Percentiles rank a stretch among this genome's conserved stretches.
These are phyloP conservation scores for Orbilia oligospora DNA, from an alignment of 2,329 filamentous ascomycete species.

Conservation along the genomic window DNA sequence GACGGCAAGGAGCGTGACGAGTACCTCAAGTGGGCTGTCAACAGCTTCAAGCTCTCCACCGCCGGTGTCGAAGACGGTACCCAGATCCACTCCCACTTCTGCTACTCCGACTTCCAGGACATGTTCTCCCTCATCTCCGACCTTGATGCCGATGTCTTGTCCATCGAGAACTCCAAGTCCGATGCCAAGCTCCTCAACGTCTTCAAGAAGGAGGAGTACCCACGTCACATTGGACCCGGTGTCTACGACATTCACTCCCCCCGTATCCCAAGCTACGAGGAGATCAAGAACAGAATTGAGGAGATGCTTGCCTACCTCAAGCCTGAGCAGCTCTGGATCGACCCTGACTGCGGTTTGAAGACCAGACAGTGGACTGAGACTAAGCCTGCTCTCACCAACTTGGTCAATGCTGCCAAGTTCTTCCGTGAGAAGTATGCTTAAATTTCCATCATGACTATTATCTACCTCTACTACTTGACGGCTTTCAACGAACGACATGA, in stretches of 20 bases:
- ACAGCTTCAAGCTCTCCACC: constrained; percentile 96
- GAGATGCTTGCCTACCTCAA: constrained; percentile 98
- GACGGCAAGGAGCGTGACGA: constrained; percentile 93
- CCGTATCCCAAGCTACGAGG: constrained; percentile 94
- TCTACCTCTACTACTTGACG: constrained; percentile 19
- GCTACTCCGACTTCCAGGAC: constrained; percentile 99
- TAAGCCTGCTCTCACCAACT: constrained; percentile 93
- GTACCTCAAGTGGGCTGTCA: constrained; percentile 97
- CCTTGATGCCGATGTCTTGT: constrained; percentile 96
- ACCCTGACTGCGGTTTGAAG: constrained; percentile 99
- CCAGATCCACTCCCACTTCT: constrained; percentile 99
- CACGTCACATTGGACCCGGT: constrained; percentile 97
- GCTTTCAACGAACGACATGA: constrained; percentile 18
- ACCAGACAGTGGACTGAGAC: constrained; percentile 99
- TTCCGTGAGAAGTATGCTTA: constrained; percentile 91
- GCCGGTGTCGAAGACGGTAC: constrained; percentile 94
- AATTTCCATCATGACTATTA: constrained; percentile 60
- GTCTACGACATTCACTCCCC: constrained; percentile 99
- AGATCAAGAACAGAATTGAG: constrained; percentile 97
- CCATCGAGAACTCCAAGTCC: constrained; percentile 99
- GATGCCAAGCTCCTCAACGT: constrained; percentile 99
- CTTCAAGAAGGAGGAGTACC: constrained; percentile 97
- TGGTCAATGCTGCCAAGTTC: constrained; percentile 98
- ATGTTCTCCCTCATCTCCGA: constrained; percentile 99
- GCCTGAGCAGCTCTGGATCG: constrained; percentile 99